Evolutionary conservation across 75 land plant species (phyloP), one percentile per base, ranked within the genome.

Genomic region (Picea glauca): DNA sequence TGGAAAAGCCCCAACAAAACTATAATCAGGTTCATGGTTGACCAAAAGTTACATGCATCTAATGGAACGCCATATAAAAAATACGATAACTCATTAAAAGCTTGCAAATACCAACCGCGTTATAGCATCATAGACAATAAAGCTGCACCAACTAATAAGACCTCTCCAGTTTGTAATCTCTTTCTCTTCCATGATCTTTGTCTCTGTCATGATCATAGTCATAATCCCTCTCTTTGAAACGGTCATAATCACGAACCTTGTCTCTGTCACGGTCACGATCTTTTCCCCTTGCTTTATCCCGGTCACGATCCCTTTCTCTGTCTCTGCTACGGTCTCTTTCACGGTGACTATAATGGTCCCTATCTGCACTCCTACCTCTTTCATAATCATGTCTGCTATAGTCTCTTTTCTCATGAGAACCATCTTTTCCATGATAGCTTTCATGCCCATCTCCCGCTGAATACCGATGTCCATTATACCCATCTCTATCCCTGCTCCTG

Each of bases 311-410:
- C 54, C 86, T 57, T 11, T 87, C 88, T 66, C 90, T 84, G 78
- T 92, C 91, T 56, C 89, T 79, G 76, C 87, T 84, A 43, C 92
- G 82, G 17, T 59, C 86, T 43, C 93, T 79, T 18, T 84, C 88
- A 58, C 83, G 82, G 75, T 78, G 72, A 58, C 50, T 57, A 73
- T 78, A 54, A 31, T 67, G 66, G 31, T 87, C 86, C 61, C 88
- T 86, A 13, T 84, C 87, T 76, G 78, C 76, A 58, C 67, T 78
- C 60, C 74, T 82, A 58, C 79, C 78, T 43, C 74, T 70, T 70
- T 70, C 74, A 70, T 43, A 70, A 40, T 70, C 74, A 70, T 70
- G 43, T 70, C 74, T 70, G n/a, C 74, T 43, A 67, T 75, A 40
- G 56, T 54, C 68, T 54, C 65, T 54, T 26, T 67, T 63, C 38